phyloP scores from a whole-genome alignment of 805 yeast species.

The Candida sithepensis region DNA sequence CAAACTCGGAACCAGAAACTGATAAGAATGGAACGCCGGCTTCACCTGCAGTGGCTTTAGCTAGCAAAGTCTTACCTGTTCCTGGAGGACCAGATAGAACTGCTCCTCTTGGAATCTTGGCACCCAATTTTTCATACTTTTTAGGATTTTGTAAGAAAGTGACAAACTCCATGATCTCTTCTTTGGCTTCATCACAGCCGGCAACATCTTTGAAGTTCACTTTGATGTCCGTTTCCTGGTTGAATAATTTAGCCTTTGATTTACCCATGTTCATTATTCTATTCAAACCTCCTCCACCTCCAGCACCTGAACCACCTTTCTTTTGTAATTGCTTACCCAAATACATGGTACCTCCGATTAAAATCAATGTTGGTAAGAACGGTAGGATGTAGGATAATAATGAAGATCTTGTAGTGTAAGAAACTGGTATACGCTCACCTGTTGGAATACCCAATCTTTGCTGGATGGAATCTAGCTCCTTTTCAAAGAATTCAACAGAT shows the following conservation, averaged over 20 bases:
- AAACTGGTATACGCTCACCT: constrained; percentile 72
- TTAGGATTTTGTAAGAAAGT: constrained; percentile 85
- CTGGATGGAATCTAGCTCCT: constrained; percentile 71
- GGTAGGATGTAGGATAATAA: constrained; percentile 61
- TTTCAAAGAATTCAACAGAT: constrained; percentile 83
- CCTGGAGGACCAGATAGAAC: constrained; percentile 98
- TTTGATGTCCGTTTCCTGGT: constrained; percentile 86
- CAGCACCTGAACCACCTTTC: constrained; percentile 40
- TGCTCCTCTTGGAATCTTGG: constrained; percentile 98
- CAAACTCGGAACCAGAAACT: constrained; percentile 96
- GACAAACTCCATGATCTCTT: constrained; percentile 97
- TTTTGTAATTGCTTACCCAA: constrained; percentile 35
- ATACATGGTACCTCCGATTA: constrained; percentile 87
- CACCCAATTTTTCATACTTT: constrained; percentile 90
- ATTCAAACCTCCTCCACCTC: constrained; percentile 68
- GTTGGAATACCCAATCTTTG: constrained; percentile 59
- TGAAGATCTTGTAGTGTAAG: constrained; percentile 71
- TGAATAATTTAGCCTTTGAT: constrained; percentile 86
- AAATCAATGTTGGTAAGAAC: constrained; percentile 81
- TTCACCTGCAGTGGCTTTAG: constrained; percentile 99
- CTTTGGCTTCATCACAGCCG: constrained; percentile 95
- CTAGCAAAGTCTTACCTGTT: constrained; percentile 95
- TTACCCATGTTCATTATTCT: constrained; percentile 84
- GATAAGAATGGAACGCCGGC: constrained; percentile 97
- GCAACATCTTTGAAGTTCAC: constrained; percentile 93